Evolutionary conservation across 768 basidiomycete species (phyloP).

Genomic region (Pisolithus albus): DNA sequence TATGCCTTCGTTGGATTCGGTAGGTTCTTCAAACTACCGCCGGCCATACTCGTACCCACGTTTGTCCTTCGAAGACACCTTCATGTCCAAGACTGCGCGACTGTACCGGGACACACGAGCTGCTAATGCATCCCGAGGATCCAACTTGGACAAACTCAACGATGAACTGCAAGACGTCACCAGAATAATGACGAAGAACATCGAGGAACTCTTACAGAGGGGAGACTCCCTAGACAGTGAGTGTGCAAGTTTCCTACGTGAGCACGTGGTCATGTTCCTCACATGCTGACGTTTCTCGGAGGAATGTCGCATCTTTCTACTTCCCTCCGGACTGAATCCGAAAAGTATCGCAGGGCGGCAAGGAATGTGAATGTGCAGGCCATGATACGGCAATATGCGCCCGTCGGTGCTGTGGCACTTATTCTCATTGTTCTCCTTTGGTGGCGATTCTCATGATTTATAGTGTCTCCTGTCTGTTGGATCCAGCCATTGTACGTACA

Average conservation of each 20-base stretch:
- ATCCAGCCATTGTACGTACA: slow-evolving; percentile 17
- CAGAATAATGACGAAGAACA: slow-evolving; percentile 99
- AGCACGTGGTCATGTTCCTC: background rate
- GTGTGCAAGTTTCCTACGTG: slow-evolving; percentile 32
- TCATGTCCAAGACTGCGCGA: slow-evolving; percentile 96
- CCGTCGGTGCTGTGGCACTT: slow-evolving; percentile 74
- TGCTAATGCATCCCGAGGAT: slow-evolving; percentile 57
- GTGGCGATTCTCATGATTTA: slow-evolving; percentile 64
- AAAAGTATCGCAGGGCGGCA: slow-evolving; percentile 95
- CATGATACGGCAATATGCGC: slow-evolving; percentile 93
- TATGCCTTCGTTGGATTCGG: slow-evolving; percentile 99
- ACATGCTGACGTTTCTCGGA: slow-evolving; percentile 23
- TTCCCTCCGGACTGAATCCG: slow-evolving; percentile 90
- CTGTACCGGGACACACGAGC: slow-evolving; percentile 93
- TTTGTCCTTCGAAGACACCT: slow-evolving; percentile 64
- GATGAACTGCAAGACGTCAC: slow-evolving; percentile 98
- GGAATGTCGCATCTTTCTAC: slow-evolving; percentile 97
- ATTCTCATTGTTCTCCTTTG: slow-evolving; percentile 71
- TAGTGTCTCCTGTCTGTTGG: slow-evolving; percentile 8
- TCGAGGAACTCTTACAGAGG: slow-evolving; percentile 98
- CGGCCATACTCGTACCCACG: slow-evolving; percentile 1
- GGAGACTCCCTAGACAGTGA: slow-evolving; percentile 94
- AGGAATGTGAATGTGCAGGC: slow-evolving; percentile 91
- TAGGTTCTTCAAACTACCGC: slow-evolving; percentile 33
- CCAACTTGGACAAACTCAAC: slow-evolving; percentile 80